Percentiles rank a stretch among this genome's conserved stretches.
These are phyloP conservation scores for Aspergillus steynii DNA, from an alignment of 495 filamentous ascomycete species.

Conservation along the genomic window DNA sequence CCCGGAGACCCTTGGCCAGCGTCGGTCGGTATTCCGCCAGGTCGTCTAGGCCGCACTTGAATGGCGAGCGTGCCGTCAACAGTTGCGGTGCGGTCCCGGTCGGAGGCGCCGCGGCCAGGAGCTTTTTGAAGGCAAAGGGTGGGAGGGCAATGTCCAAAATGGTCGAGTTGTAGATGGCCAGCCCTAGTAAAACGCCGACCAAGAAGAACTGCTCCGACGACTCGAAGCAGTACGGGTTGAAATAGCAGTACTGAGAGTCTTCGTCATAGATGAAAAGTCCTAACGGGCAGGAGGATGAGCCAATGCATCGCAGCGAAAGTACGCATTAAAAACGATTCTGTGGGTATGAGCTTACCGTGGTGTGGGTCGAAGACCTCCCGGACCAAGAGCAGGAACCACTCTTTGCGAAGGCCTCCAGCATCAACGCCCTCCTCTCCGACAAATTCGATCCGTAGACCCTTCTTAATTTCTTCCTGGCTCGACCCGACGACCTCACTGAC, in stretches of 20 bases:
- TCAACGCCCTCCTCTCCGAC: conserved; percentile 89
- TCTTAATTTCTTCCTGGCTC: conserved; percentile 87
- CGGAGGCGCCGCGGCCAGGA: conserved; percentile 69
- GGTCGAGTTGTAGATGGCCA: conserved; percentile 96
- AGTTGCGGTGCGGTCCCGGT: conserved; percentile 47
- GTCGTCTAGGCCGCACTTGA: conserved; percentile 78
- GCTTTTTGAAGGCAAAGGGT: conserved; percentile 90
- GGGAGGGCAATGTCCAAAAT: conserved; percentile 90
- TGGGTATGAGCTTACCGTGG: conserved; percentile 62
- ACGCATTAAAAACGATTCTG: neutral
- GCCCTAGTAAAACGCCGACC: conserved; percentile 82
- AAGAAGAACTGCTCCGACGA: conserved; percentile 93
- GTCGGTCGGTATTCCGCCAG: conserved; percentile 80
- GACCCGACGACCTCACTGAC: conserved; percentile 87
- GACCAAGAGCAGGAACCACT: conserved; percentile 93
- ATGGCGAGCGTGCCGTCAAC: conserved; percentile 57
- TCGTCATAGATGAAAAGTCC: conserved; percentile 92
- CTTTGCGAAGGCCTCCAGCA: conserved; percentile 87
- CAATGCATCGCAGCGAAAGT: neutral
- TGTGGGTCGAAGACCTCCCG: conserved; percentile 91
- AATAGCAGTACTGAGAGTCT: conserved; percentile 93
- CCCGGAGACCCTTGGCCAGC: conserved; percentile 73
- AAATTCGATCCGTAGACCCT: conserved; percentile 86
- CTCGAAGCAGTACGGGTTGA: conserved; percentile 90
- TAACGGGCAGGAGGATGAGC: conserved; percentile 26